Evolutionary conservation across 2,329 filamentous ascomycete genomes (phyloP).

Genomic region (Plenodomus lindquistii): DNA sequence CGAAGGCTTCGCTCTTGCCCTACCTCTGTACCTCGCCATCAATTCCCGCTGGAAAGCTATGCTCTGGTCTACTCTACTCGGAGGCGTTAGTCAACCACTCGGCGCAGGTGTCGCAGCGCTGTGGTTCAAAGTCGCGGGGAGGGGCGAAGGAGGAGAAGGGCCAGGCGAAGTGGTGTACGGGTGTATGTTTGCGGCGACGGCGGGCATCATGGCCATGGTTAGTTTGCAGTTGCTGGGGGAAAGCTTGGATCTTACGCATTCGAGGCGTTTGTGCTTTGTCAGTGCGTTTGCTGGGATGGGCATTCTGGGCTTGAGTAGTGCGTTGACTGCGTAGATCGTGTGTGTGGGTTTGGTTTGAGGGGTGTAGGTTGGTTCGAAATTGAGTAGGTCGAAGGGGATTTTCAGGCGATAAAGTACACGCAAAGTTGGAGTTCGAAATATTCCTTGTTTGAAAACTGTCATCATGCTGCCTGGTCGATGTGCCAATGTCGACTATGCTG

Average conservation of each 20-base stretch:
- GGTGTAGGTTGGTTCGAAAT: neutral
- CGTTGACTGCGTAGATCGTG: constrained; percentile 65
- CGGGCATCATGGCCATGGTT: constrained; percentile 95
- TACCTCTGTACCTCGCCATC: constrained; percentile 90
- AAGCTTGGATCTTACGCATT: constrained; percentile 79
- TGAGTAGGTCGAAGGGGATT: neutral
- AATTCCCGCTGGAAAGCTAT: constrained; percentile 80
- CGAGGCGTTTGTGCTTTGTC: constrained; percentile 73
- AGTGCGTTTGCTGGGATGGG: constrained; percentile 88
- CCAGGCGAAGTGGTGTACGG: constrained; percentile 68
- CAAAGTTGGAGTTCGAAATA: too few species aligned
- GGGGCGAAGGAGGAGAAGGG: constrained; percentile 48
- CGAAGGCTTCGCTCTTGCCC: constrained; percentile 91
- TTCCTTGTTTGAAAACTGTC: too few species aligned
- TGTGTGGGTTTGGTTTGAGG: neutral
- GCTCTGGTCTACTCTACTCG: constrained; percentile 79
- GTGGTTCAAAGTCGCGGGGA: constrained; percentile 77
- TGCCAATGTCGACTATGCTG: too few species aligned
- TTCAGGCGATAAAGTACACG: too few species aligned
- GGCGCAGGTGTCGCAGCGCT: constrained; percentile 82
- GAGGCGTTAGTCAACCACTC: constrained; percentile 83
- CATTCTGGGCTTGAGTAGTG: constrained; percentile 81
- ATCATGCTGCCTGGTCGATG: too few species aligned
- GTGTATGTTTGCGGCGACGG: constrained; percentile 83
- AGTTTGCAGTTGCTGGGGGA: constrained; percentile 88